Base-by-base conservation (phyloP, 768 basidiomycete genomes). In the Cystobasidiopsis lactophilus region DNA sequence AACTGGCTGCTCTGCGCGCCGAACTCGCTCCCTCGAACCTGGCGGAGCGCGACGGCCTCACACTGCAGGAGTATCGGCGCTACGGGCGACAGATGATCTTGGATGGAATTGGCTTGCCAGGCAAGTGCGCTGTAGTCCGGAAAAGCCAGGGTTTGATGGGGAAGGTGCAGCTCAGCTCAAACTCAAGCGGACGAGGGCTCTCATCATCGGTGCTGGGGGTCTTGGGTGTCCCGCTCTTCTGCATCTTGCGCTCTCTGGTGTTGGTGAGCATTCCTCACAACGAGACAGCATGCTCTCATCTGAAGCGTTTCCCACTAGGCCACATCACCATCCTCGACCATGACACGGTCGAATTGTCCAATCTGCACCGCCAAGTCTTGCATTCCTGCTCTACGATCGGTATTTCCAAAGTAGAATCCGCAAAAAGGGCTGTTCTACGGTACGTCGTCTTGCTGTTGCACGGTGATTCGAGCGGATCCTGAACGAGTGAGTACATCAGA, bases 41-140 rank as follows among this genome's bases (percentile, higher is more conserved):
- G 9, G 9, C 7, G 33, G 7, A 7, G 7, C 9, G 33, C 0
- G 40, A 43, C n/a, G 53, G 58, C 1, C 26, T 63, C 0, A 47
- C 37, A 13, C 57, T 69, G 27, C 60, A 62, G n/a, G 88, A 95
- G 59, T 95, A 91, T 65, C 70, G 72, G 60, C 74, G 89, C 52
- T 96, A 95, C 77, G 88, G 91, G 40, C 73, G 93, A 51, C 91
- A 98, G 64, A 91, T 98, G 88, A 85, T 95, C 53, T 68, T 93
- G 51, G 77, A 84, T 53, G 80, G 78, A 18, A 80, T 93, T 63
- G 89, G 89, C 9, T 71, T 95, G 2, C 72, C 76, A 67, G 89
- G 89, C 81, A 52, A 44, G 68, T 54, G 10, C 13, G 23, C 30
- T 24, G n/a, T n/a, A n/a, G n/a, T n/a, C n/a, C n/a, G 19, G 30